These are phyloP conservation scores for Calamus simplicifolius DNA, from an alignment of 176 grass and related monocot genomes.

Conservation along the genomic window DNA sequence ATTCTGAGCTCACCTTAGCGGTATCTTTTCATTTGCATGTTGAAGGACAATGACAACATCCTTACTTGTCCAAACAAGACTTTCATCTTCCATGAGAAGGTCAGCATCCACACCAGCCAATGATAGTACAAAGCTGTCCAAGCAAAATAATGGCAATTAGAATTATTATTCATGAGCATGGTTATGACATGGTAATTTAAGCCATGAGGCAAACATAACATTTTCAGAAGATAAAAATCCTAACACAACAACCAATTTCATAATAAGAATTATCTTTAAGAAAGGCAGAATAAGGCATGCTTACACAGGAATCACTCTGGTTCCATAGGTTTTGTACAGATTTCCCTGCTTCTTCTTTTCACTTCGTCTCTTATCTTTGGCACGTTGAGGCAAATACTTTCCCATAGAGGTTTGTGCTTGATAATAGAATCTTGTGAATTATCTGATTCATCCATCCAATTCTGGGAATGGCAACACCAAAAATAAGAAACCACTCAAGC, in stretches of 20 bases:
- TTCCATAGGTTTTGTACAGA: constrained; percentile 78
- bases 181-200: no score
- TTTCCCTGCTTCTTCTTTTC: constrained; percentile 83
- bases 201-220: no score
- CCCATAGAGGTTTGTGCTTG: constrained; percentile 85
- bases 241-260: constrained; percentile 4
- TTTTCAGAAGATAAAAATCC: not conserved
- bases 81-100: constrained; percentile 99
- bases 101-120: constrained; percentile 76
- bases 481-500: constrained; percentile 1
- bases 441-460: constrained; percentile 62
- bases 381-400: constrained; percentile 74
- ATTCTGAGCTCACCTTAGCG: constrained; percentile 61
- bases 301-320: constrained; percentile 95
- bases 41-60: constrained; percentile 96
- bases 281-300: constrained; percentile 3
- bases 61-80: constrained; percentile 98
- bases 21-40: constrained; percentile 79
- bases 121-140: constrained; percentile 85
- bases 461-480: constrained; percentile 29
- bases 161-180: no score
- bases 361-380: constrained; percentile 44
- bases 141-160: not conserved
- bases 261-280: not conserved
- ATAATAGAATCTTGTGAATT: constrained; percentile 55